phyloP scores from a whole-genome alignment of 768 basidiomycete species.

The Rhodotorula toruloides region DNA sequence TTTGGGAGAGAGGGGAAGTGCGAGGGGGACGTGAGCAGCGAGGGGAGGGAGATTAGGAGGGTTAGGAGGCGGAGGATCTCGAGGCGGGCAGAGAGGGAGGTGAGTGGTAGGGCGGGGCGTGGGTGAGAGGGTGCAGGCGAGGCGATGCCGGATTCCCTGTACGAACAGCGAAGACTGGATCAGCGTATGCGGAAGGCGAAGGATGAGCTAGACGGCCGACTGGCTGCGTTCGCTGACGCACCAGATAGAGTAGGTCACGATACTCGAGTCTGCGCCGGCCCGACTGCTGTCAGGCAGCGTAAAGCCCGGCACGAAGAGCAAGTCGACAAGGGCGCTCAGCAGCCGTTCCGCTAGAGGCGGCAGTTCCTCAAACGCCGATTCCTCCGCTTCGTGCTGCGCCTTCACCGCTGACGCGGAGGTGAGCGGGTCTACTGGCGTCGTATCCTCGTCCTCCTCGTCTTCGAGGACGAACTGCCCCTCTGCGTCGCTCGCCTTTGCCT shows the following conservation, averaged over 20 bases:
- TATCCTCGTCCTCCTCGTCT: constrained; percentile 62
- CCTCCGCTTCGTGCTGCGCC: constrained; percentile 40
- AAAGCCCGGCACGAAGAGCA: constrained; percentile 90
- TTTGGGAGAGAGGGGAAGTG: constrained; percentile 60
- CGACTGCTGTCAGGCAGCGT: constrained; percentile 64
- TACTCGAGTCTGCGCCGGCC: constrained; percentile 70
- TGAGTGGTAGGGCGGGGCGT: constrained; percentile 61
- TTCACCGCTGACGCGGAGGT: background rate
- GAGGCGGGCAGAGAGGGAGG: constrained; percentile 72
- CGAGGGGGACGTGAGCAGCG: constrained; percentile 65
- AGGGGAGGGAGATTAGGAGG: constrained; percentile 65
- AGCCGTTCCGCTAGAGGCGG: constrained; percentile 79
- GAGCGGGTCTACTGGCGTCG: background rate
- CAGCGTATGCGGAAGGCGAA: background rate
- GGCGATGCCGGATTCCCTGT: constrained; percentile 91
- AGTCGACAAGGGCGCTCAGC: constrained; percentile 71
- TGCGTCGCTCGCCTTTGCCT: background rate
- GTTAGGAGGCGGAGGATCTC: constrained; percentile 86
- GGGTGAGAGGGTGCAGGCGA: constrained; percentile 77
- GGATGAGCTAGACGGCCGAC: no score
- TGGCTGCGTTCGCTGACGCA: no score
- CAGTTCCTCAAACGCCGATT: constrained; percentile 50
- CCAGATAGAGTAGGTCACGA: constrained; percentile 85
- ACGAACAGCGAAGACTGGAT: constrained; percentile 23
- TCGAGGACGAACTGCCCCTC: constrained; percentile 76